These are phyloP conservation scores for Candida glaebosa DNA, from an alignment of 805 yeast species.

Conservation along the genomic window DNA sequence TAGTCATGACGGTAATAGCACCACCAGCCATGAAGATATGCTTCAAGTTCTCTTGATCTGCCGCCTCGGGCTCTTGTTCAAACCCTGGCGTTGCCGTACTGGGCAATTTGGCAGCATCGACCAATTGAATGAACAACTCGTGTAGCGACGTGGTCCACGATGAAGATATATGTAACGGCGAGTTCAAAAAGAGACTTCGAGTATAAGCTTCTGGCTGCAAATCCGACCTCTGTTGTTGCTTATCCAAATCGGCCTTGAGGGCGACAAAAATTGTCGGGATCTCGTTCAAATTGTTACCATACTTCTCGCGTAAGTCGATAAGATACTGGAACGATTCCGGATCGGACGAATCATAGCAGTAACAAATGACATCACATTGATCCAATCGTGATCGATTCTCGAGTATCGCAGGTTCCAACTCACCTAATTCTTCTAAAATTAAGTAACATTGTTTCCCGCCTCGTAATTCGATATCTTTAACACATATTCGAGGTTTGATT, in stretches of 20 bases:
- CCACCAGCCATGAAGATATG: constrained; percentile 64
- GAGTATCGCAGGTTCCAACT: constrained; percentile 74
- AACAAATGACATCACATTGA: constrained; percentile 88
- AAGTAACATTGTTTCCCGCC: constrained; percentile 96
- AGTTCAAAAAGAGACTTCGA: constrained; percentile 57
- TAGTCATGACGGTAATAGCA: constrained; percentile 62
- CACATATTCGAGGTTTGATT: constrained; percentile 74
- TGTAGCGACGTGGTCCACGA: constrained; percentile 84
- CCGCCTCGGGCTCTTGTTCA: constrained; percentile 58
- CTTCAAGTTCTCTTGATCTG: constrained; percentile 46
- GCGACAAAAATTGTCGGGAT: constrained; percentile 89
- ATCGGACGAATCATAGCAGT: constrained; percentile 90
- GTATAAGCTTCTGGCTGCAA: constrained; percentile 87
- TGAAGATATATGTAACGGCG: constrained; percentile 89
- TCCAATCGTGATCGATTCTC: constrained; percentile 67
- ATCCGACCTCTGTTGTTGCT: constrained; percentile 87
- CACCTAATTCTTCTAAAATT: constrained; percentile 87
- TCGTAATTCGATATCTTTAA: constrained; percentile 85
- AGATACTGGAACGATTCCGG: constrained; percentile 90
- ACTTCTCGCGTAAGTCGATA: constrained; percentile 61
- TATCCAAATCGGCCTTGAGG: constrained; percentile 89
- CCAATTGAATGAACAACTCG: constrained; percentile 81
- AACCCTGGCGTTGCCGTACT: constrained; percentile 71
- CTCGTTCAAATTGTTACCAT: constrained; percentile 53
- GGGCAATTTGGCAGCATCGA: constrained; percentile 84